Evolutionary conservation across 2,329 filamentous ascomycete genomes (phyloP), one percentile per base, ranked within the genome.

Genomic region (Paecilomyces sp.): DNA sequence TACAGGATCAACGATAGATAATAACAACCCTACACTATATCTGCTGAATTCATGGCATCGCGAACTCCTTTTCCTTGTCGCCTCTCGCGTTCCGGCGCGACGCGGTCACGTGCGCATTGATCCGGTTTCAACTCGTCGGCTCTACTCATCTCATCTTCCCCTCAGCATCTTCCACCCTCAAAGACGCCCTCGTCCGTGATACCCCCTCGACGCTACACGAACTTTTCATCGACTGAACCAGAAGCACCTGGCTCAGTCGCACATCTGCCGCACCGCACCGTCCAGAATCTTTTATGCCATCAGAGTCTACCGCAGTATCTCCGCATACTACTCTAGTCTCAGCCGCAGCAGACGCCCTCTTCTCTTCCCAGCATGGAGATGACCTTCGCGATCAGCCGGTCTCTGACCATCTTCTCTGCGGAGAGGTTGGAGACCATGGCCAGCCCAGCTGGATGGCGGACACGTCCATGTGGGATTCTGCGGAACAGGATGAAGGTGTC

Each of bases 241-340:
- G 75, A 71, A 60, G 58, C 61, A 62, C 64, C 75, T 80, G 81
- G 83, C 78, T 85, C 84, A 81, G 84, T 86, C 83, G 71, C 69
- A 67, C 68, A 66, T 65, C 65, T 66, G 64, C 60, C 57, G 60
- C 65, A 64, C 61, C 64, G 61, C 69, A 66, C 67, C 65, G 64
- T 64, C 66, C 68, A 70, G 74, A 71, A 62, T 74, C 73, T 87
- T 87, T 82, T 87, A 88, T 88, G 85, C 85, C 85, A 81, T 74
- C 85, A 80, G 84, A 82, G 82, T 75, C 79, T 68, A 69, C 77
- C 70, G 74, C 79, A 77, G 75, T 75, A 72, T 76, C 73, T 71
- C 77, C 78, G 75, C 76, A 77, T 74, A 74, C 72, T 67, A 69
- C 70, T 62, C 68, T 73, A 68, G 70, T 77, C 67, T 69, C 71